Conservation (phyloP, 78 protist genomes). For the Dictyostelium capitatum region DNA sequence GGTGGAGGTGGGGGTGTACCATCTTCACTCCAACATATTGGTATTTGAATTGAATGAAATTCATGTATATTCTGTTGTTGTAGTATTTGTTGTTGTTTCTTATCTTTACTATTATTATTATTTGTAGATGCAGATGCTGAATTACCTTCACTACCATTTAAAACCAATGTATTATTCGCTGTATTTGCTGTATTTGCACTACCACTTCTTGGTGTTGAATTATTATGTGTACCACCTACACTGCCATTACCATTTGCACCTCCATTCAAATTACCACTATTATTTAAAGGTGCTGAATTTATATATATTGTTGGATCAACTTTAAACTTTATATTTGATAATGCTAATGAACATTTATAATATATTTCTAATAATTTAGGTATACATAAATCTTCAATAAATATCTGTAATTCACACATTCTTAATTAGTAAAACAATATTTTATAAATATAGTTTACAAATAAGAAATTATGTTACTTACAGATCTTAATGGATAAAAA, state of each 20-base stretch:
- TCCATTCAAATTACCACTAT: not conserved
- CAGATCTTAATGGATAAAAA: slow-evolving; percentile 67
- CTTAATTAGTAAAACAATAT: not conserved
- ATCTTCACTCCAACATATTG: not conserved
- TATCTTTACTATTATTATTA: not conserved
- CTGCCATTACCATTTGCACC: not conserved
- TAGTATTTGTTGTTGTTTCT: not conserved
- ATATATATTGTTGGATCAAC: slow-evolving; percentile 3
- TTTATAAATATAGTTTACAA: not conserved
- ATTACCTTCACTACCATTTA: not conserved
- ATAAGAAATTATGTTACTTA: not conserved
- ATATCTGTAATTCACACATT: too few species aligned
- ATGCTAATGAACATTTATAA: slow-evolving; percentile 48
- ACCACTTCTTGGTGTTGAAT: not conserved
- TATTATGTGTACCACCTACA: not conserved
- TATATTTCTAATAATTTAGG: slow-evolving; percentile 65
- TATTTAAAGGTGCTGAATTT: slow-evolving; percentile 15
- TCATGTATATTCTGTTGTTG: not conserved
- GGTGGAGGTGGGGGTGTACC: slow-evolving; percentile 27
- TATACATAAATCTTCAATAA: slow-evolving; percentile 73
- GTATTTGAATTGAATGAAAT: not conserved
- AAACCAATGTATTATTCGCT: not conserved
- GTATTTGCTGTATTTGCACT: not conserved
- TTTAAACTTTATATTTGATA: slow-evolving; percentile 39
- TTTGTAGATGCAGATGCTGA: not conserved